A percentile compares a stretch with the other conserved stretches of the same genome.
These are phyloP conservation scores for Deinandra increscens DNA, from an alignment of 129 eudicot species.

Conservation along the genomic window DNA sequence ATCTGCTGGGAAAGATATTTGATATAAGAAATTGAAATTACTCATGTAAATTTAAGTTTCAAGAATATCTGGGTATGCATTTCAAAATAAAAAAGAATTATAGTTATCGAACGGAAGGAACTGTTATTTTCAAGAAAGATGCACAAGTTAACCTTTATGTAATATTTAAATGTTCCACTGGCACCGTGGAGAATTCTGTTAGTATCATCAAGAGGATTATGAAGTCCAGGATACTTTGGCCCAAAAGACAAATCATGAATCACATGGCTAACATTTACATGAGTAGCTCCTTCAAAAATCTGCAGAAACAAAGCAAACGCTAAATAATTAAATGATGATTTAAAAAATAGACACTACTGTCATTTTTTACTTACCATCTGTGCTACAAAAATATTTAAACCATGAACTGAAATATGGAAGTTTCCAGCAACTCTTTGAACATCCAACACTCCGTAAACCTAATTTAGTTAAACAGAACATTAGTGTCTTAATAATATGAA, in stretches of 20 bases:
- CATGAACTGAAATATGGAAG: constrained; percentile 97
- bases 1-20: background rate
- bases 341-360: constrained; percentile 7
- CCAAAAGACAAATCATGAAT: constrained; percentile 97
- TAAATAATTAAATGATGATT: background rate
- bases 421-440: constrained; percentile 99
- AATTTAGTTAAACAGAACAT: constrained; percentile 23
- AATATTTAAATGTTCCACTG: constrained; percentile 95
- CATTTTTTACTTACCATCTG: constrained; percentile 70
- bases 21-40: background rate
- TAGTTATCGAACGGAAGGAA: constrained; percentile 4
- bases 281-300: constrained; percentile 91
- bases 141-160: constrained; percentile 75
- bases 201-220: constrained; percentile 92
- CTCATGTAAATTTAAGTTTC: background rate
- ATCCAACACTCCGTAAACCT: constrained; percentile 94
- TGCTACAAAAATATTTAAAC: constrained; percentile 89
- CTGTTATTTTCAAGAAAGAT: background rate
- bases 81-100: background rate
- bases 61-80: background rate
- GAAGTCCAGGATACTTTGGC: constrained; percentile 94
- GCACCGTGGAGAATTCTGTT: constrained; percentile 60
- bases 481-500: constrained; percentile 4
- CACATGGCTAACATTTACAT: constrained; percentile 92
- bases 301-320: constrained; percentile 26